Conservation (phyloP, 2,329 filamentous ascomycete species). For the Tolypocladium tundrense region DNA sequence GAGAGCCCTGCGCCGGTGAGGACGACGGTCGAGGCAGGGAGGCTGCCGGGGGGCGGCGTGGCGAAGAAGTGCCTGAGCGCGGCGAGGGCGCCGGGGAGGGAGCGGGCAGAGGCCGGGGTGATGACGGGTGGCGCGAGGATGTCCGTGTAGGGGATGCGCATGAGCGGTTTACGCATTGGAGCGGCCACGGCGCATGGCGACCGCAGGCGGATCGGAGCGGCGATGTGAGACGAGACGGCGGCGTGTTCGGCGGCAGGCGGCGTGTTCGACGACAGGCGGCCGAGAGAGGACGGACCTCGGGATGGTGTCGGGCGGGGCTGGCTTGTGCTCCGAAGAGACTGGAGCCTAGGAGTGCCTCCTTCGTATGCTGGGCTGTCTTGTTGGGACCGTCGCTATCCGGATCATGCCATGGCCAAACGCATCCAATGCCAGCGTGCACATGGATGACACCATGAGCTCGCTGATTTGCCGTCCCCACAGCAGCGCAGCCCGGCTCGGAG, state of each 20-base stretch:
- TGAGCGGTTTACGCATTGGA: constrained; percentile 57
- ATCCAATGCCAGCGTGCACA: neutral
- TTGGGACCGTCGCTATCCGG: neutral
- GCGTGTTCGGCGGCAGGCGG: neutral
- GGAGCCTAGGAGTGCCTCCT: neutral
- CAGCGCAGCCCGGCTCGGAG: neutral
- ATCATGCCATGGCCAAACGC: neutral
- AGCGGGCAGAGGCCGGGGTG: constrained; percentile 61
- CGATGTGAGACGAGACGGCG: neutral
- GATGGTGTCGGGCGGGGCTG: too few relatives aligned
- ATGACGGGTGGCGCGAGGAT: constrained; percentile 67
- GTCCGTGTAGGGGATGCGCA: constrained; percentile 86
- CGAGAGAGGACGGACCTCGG: neutral
- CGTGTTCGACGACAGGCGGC: neutral
- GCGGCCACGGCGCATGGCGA: neutral
- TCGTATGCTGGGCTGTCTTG: too few relatives aligned
- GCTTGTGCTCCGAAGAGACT: neutral
- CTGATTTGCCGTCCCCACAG: neutral
- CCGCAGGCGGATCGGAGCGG: constrained; percentile 9
- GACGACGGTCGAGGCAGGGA: constrained; percentile 37
- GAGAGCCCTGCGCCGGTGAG: constrained; percentile 83
- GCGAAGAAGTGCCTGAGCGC: constrained; percentile 71
- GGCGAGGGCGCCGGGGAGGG: constrained; percentile 61
- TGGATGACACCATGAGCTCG: neutral
- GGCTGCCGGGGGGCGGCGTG: constrained; percentile 40